A percentile compares a stretch with the other conserved stretches of the same genome.
These are phyloP conservation scores for Candida mattraensis DNA, from an alignment of 805 yeast species.

Conservation along the genomic window DNA sequence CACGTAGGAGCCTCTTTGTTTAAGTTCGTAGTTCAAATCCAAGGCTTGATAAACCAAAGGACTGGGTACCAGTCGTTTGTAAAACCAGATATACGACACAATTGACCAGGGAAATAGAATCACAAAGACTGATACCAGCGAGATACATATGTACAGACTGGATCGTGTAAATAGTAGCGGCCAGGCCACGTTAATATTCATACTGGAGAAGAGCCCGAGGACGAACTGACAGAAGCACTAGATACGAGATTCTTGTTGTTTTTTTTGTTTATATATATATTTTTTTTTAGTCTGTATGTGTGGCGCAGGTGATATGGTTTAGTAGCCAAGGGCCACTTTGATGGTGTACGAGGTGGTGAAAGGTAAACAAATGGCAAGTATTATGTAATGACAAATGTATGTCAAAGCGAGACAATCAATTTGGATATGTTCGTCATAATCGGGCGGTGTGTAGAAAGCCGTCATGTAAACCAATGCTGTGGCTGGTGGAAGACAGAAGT, in stretches of 20 bases:
- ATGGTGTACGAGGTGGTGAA: slow-evolving; percentile 69
- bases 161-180: slow-evolving; percentile 27
- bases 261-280: slow-evolving; percentile 1
- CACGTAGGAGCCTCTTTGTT: slow-evolving; percentile 24
- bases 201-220: slow-evolving; percentile 7
- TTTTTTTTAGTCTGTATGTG: slow-evolving; percentile 2
- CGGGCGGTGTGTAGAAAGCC: slow-evolving; percentile 78
- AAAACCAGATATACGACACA: slow-evolving; percentile 32
- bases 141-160: slow-evolving; percentile 16
- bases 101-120: slow-evolving; percentile 35
- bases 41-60: slow-evolving; percentile 17
- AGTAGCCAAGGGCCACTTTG: slow-evolving; percentile 47
- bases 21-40: slow-evolving; percentile 23
- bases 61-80: slow-evolving; percentile 31
- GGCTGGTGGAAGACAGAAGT: slow-evolving; percentile 83
- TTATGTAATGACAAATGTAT: slow-evolving; percentile 70
- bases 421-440: slow-evolving; percentile 51
- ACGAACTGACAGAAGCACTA: no score
- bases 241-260: no score
- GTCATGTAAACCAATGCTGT: slow-evolving; percentile 87
- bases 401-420: slow-evolving; percentile 84
- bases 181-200: slow-evolving; percentile 24
- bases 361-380: slow-evolving; percentile 70
- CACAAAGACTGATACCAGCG: slow-evolving; percentile 18
- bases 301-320: slow-evolving; percentile 7